Evolutionary conservation across 2,329 filamentous ascomycete species (phyloP).

Genomic region (Nothophoma quercina): DNA sequence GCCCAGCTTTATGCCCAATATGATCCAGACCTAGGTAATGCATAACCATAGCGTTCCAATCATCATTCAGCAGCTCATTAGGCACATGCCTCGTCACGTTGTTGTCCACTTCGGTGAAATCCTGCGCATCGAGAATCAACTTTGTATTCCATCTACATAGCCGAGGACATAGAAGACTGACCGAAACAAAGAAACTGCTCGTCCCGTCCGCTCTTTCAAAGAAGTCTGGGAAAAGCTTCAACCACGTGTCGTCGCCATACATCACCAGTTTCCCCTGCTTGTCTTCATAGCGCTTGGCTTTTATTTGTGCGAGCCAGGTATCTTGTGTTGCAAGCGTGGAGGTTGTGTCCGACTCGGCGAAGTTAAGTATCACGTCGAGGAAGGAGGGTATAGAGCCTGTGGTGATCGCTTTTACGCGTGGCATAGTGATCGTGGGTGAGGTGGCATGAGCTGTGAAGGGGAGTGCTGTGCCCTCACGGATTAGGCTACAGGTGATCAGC

Average conservation of each 20-base stretch:
- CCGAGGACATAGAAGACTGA: constrained; percentile 58
- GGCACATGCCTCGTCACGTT: constrained; percentile 94
- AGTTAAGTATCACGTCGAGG: constrained; percentile 93
- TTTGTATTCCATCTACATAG: constrained; percentile 45
- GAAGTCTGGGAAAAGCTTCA: constrained; percentile 90
- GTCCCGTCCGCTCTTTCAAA: constrained; percentile 92
- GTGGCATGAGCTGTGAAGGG: constrained; percentile 95
- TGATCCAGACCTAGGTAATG: constrained; percentile 97
- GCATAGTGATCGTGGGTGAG: constrained; percentile 99
- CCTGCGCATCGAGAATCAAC: constrained; percentile 61
- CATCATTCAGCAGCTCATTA: constrained; percentile 74
- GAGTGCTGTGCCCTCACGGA: constrained; percentile 80
- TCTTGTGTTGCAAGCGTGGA: constrained; percentile 89
- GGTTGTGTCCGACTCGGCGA: constrained; percentile 90
- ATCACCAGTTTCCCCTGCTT: constrained; percentile 75
- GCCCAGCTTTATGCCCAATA: constrained; percentile 95
- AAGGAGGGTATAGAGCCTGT: constrained; percentile 99
- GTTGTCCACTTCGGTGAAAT: constrained; percentile 96
- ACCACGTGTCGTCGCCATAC: constrained; percentile 98
- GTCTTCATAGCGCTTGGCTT: constrained; percentile 59
- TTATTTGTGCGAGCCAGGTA: constrained; percentile 95
- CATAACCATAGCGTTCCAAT: constrained; percentile 94
- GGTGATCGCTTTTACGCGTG: constrained; percentile 94
- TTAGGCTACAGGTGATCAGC: constrained; percentile 66
- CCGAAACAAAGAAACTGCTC: constrained; percentile 96